Base-by-base conservation (phyloP, 75 land plant species). In the Pinus taeda region DNA sequence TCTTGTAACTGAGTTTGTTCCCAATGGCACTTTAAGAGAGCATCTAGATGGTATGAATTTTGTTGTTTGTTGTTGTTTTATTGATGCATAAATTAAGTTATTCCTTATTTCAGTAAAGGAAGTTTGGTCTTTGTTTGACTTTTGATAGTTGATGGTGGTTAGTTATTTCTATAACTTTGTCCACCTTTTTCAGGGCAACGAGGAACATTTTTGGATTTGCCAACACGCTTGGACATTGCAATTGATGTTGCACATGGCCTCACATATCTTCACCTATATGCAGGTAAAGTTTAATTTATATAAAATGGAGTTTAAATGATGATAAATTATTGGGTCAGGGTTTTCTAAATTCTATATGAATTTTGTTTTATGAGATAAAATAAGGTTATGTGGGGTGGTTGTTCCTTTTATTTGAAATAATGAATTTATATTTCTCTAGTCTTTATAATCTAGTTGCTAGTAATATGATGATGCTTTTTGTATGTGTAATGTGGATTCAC, bases 191-290 rank as follows among this genome's bases (percentile, higher is more conserved):
- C 83, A 92, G 91, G 90, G 82, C 76, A 67, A 42, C 81, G 71
- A 67, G 93, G 90, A 63, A 90, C 77, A 60, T 70, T 79, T 24
- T 75, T 96, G 80, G 92, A 96, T 80, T 90, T 96, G 59, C 82
- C 80, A 75, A 93, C 81, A 57, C 88, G 98, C 49, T 81, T 96
- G 63, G 92, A 94, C 73, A 90, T 96, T 20, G 79, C 92, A 60
- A 94, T 96, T 80, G 98, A 96, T 84, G 83, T 96, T 76, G 91
- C 97, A 59, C 97, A 94, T 86, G 98, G 83, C 29, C 80, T 96
- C 15, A 92, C 98, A 30, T 96, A 96, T 85, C 98, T 96, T 49
- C 98, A 96, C 78, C 58, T 91, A 42, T 96, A 96, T 86, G 83
- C 92, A 74, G 98, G 98, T 95, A 57, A 84, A 59, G 15, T 66